These are phyloP conservation scores for Boletus eberwhitei DNA, from an alignment of 768 basidiomycete genomes.

Conservation along the genomic window DNA sequence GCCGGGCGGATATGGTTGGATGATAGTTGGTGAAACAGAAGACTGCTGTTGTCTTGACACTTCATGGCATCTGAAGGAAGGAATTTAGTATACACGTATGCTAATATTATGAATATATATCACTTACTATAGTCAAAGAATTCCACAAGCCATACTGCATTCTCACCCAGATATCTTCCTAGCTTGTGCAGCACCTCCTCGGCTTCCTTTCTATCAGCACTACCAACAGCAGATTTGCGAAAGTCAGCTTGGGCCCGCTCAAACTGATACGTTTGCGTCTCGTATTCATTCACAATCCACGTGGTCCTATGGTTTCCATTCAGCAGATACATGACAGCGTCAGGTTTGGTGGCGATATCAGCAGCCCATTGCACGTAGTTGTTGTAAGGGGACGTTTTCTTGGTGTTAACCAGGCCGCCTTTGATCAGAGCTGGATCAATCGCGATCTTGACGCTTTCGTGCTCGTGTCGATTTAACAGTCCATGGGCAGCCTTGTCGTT, in stretches of 20 bases:
- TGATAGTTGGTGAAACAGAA: neutral
- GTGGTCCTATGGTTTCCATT: neutral
- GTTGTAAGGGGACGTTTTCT: neutral
- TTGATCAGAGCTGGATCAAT: neutral
- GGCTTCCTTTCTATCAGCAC: neutral
- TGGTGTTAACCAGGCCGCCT: no score
- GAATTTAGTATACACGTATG: neutral
- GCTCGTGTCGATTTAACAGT: neutral
- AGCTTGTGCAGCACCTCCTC: neutral
- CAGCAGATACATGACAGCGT: neutral
- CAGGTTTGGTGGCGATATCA: no score
- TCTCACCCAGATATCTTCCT: accelerated
- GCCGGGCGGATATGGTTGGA: neutral
- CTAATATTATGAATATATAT: neutral
- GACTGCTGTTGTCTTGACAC: neutral
- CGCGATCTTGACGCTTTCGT: neutral
- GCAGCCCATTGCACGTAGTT: neutral
- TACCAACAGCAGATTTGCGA: neutral
- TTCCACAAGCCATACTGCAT: neutral
- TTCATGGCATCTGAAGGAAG: neutral
- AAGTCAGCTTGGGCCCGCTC: neutral
- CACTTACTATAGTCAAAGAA: neutral
- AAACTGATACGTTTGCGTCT: neutral
- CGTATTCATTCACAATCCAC: neutral
- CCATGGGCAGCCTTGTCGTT: neutral